Evolutionary conservation across 2,329 filamentous ascomycete species (phyloP).

Genomic region (Sarocladium oryzae): DNA sequence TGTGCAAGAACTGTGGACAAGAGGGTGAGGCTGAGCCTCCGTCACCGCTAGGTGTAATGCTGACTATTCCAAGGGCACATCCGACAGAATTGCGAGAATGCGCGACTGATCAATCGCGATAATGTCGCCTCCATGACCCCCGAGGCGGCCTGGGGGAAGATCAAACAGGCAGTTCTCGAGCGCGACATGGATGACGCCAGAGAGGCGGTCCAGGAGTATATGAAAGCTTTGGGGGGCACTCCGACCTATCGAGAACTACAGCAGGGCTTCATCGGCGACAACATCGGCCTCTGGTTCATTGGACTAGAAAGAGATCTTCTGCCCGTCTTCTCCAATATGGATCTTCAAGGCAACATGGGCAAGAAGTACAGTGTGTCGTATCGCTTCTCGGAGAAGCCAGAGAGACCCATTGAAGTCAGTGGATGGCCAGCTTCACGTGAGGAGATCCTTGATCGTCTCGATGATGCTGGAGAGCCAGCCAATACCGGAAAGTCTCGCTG

Average conservation of each 20-base stretch:
- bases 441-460: conserved; percentile 59
- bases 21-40: conserved; percentile 45
- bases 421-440: conserved; percentile 52
- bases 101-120: conserved; percentile 51
- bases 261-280: conserved; percentile 46
- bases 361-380: conserved; percentile 60
- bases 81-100: conserved; percentile 48
- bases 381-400: conserved; percentile 51
- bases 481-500: conserved; percentile 55
- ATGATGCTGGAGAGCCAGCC: conserved; percentile 58
- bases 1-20: conserved; percentile 56
- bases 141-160: conserved; percentile 52
- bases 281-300: conserved; percentile 54
- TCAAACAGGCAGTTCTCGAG: conserved; percentile 44
- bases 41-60: background rate
- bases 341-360: conserved; percentile 60
- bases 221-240: conserved; percentile 49
- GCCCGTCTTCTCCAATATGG: conserved; percentile 60
- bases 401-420: conserved; percentile 51
- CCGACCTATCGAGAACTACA: conserved; percentile 57
- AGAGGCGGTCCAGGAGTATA: conserved; percentile 50
- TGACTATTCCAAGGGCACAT: conserved; percentile 42
- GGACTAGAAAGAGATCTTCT: conserved; percentile 52
- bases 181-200: conserved; percentile 59
- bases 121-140: conserved; percentile 40